Evolutionary conservation across 2,329 filamentous ascomycete species (phyloP).

Genomic region (Aureobasidium mangrovei): DNA sequence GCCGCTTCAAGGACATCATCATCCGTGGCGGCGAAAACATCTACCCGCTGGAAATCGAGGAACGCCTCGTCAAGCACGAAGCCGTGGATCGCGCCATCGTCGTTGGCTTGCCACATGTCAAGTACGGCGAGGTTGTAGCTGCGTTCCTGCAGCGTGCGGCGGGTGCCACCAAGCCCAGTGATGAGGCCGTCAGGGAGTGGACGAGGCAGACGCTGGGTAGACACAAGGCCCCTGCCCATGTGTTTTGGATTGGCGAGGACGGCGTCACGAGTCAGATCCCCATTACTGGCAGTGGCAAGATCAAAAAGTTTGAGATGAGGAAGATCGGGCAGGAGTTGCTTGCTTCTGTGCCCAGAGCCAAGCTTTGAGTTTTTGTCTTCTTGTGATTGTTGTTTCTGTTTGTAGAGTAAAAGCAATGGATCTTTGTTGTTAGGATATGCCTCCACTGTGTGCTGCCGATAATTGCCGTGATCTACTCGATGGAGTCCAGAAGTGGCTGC

Average conservation of each 20-base stretch:
- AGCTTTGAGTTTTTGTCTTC: conserved; percentile 1
- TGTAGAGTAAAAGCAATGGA: no score
- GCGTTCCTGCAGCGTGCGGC: conserved; percentile 28
- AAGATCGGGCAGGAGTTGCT: conserved; percentile 16
- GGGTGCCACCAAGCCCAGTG: conserved; percentile 20
- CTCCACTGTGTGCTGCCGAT: no score
- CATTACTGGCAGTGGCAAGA: conserved; percentile 38
- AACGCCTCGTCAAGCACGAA: conserved; percentile 21
- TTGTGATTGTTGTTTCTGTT: neutral
- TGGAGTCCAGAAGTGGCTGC: no score
- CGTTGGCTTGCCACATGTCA: conserved; percentile 23
- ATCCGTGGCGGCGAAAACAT: conserved; percentile 57
- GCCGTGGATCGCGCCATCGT: conserved; percentile 24
- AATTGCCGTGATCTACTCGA: no score
- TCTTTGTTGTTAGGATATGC: no score
- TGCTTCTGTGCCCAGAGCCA: conserved; percentile 2
- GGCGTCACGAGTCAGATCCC: conserved; percentile 29
- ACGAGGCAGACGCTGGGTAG: conserved; percentile 30
- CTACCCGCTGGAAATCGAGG: conserved; percentile 32
- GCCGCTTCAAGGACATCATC: conserved; percentile 26
- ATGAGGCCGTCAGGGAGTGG: conserved; percentile 31
- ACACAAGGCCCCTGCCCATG: conserved; percentile 52
- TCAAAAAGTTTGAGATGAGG: conserved; percentile 34
- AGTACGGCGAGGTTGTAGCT: conserved; percentile 25
- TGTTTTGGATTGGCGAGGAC: conserved; percentile 64